Base-by-base conservation (phyloP, 148 eudicot species). In the Polygonum maritimum region DNA sequence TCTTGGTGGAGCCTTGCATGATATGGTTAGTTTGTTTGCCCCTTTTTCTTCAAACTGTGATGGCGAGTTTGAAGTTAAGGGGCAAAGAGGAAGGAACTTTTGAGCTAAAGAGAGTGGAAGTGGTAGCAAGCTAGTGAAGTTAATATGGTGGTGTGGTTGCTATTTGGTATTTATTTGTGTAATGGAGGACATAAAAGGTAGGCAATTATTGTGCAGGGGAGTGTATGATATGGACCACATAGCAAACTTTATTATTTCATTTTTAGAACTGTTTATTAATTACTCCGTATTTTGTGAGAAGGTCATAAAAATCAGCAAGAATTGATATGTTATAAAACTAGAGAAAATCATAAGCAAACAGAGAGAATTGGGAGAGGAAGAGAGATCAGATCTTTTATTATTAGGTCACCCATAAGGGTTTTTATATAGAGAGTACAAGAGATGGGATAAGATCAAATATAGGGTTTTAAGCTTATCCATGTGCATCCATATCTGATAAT, bases 1-100 rank as follows among this genome's bases (percentile, higher is more conserved):
- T 21, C 44, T 65, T 65, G 21, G 45, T 36, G 19, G 71, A 67
- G 71, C 44, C 44, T 67, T 67, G 71, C 71, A 67, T 67, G 21
- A 4, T 65, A 2, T 26, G 69, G 19, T 5, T 10, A 4, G 15
- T 16, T n/a, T 51, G 4, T 3, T 4, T 51, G 55, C 55, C 19
- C 47, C 47, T 44, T 44, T 44, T 44, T 44, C 47, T 6, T 44
- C 47, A 44, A 44, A 7, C 7, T 1, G 3, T 49, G 54, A 49
- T 51, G 3, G 57, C 5, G 60, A 54, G 60, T 5, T n/a, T 54
- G 60, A 51, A 16, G 57, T n/a, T 51, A 15, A 57, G 19, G 63
- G 55, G 6, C 2, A 4, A 49, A n/a, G 55, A 15, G 5, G 55
- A 51, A 18, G 55, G 55, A 51, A 18, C 0, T 3, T 15, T 14